Evolutionary conservation across 2,329 filamentous ascomycete species (phyloP).

Genomic region (Leptosphaerulina australis): DNA sequence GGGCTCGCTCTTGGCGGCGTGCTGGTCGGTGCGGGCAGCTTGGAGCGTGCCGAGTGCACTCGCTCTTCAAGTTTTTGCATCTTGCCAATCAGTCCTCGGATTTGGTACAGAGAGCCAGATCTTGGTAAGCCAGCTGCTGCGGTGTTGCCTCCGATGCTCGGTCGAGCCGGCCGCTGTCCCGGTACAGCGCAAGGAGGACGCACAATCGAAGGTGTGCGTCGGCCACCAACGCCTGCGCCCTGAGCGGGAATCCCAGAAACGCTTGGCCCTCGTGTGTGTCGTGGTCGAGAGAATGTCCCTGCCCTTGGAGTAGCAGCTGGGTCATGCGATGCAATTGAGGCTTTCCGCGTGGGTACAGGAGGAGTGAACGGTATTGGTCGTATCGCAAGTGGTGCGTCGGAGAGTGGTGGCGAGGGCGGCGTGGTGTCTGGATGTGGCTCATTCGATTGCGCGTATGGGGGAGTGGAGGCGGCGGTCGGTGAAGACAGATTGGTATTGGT

Average conservation of each 20-base stretch:
- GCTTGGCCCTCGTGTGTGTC: constrained; percentile 65
- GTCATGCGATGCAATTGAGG: constrained; percentile 57
- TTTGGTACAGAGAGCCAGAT: constrained; percentile 83
- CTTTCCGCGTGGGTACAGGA: constrained; percentile 48
- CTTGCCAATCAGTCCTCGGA: constrained; percentile 90
- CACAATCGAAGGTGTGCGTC: constrained; percentile 53
- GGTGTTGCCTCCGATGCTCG: constrained; percentile 56
- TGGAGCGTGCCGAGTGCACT: constrained; percentile 89
- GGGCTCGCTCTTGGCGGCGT: constrained; percentile 85
- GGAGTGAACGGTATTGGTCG: constrained; percentile 50
- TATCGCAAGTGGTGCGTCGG: constrained; percentile 73
- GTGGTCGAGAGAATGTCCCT: constrained; percentile 52
- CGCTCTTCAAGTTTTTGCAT: constrained; percentile 96
- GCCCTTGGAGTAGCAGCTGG: constrained; percentile 61
- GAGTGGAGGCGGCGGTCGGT: constrained; percentile 86
- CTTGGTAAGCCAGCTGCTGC: constrained; percentile 59
- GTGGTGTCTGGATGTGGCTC: constrained; percentile 72
- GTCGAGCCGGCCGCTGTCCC: constrained; percentile 48
- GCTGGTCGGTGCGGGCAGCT: constrained; percentile 78
- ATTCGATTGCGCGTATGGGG: constrained; percentile 71
- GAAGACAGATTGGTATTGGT: constrained; percentile 83
- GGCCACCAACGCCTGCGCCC: constrained; percentile 40
- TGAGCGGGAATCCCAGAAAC: constrained; percentile 55
- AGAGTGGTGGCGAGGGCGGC: constrained; percentile 92
- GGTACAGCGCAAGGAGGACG: constrained; percentile 39